Percentiles rank a stretch among this genome's conserved stretches.
These are phyloP conservation scores for Cicer pinnatifidum DNA, from an alignment of 306 rosid genomes.

Conservation along the genomic window DNA sequence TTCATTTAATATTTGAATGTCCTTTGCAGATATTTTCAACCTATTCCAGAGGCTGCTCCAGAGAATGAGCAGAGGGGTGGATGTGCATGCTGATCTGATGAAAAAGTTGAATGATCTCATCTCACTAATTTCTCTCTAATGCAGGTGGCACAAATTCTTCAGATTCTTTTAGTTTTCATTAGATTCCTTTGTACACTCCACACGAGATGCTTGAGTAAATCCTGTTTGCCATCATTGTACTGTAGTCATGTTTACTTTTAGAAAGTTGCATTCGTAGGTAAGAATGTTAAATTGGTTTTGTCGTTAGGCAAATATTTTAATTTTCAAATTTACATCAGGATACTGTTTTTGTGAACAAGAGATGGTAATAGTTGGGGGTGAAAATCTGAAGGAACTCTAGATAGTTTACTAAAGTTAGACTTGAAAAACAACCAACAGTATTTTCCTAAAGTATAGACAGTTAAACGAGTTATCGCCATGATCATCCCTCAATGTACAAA, in stretches of 20 bases:
- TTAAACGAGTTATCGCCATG: too few relatives aligned
- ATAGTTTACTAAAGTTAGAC: too few relatives aligned
- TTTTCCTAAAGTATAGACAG: too few relatives aligned
- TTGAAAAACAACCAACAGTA: too few relatives aligned
- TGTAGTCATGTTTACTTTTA: constrained; percentile 31
- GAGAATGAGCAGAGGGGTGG: constrained; percentile 84
- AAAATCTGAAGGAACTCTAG: too few relatives aligned
- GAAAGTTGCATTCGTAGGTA: constrained; percentile 41
- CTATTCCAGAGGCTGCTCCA: constrained; percentile 72
- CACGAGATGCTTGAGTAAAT: constrained; percentile 39
- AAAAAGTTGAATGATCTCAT: constrained; percentile 25
- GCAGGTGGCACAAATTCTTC: constrained; percentile 36
- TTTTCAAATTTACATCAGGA: constrained; percentile 1
- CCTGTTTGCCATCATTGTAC: not conserved
- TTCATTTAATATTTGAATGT: constrained; percentile 7
- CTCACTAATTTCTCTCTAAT: constrained; percentile 14
- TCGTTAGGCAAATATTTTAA: constrained; percentile 1
- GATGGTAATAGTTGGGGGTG: not conserved
- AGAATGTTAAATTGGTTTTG: constrained; percentile 44
- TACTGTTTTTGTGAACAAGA: constrained; percentile 19
- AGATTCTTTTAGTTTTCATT: constrained; percentile 43
- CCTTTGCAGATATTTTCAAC: constrained; percentile 83
- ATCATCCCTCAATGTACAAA: too few relatives aligned
- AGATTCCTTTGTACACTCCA: constrained; percentile 42
- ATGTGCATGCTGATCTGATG: constrained; percentile 71